Evolutionary conservation across 805 yeast genomes (phyloP), one percentile per base, ranked within the genome.

Genomic region (Candida adriatica): DNA sequence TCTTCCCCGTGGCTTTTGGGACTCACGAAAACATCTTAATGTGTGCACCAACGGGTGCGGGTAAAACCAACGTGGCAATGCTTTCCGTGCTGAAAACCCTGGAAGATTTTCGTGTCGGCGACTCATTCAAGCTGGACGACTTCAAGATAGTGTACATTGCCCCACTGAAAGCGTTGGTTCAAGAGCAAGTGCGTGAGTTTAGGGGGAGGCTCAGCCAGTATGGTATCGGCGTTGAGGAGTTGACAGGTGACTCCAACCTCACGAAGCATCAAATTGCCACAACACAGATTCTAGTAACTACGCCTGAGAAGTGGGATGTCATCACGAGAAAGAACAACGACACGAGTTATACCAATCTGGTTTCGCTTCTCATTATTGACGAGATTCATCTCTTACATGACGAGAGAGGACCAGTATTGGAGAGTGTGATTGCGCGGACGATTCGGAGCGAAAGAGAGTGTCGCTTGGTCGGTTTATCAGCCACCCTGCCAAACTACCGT

Each of bases 11-110:
- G n/a, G 96, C 95, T 0, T 84, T 90, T 42, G 48, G 66, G 4
- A 59, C 71, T 2, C 92, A 84, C 49, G 66, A 68, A 5, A 90
- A 88, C 47, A 53, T 92, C 24, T 60, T 90, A 13, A 62, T 90
- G 45, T 90, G 97, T 68, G 97, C 98, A 1, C 98, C 98, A 6
- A 90, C 98, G 0, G 98, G 98, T 62, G 96, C 96, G 3, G 98
- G 98, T 61, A 90, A 90, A 54, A 90, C 98, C 15, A 92, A 92
- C 53, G 95, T 92, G 18, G 99, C 99, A 0, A 73, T 92, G 78
- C 58, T 92, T 27, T 65, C 95, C 0, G 67, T 84, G 5, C 61
- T 88, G n/a, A 59, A 79, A 29, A 63, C 81, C 0, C 51, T 88
- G 14, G 59, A 72, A 0, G 67, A 77, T 29, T 71, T 58, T 49